Conservation (phyloP, 768 basidiomycete species). For the Phaeotremella fagi region DNA sequence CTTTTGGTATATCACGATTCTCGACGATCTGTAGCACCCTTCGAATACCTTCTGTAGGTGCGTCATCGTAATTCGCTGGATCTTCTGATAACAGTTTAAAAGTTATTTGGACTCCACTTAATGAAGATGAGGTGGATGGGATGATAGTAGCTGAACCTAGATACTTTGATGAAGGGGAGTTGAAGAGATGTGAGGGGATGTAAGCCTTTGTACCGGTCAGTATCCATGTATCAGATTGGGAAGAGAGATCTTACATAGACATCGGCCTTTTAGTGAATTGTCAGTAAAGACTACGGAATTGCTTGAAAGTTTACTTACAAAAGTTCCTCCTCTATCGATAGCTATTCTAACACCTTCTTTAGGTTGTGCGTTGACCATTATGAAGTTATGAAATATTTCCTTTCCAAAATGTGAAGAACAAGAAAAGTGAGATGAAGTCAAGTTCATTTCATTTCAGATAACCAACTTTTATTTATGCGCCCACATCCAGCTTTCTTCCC, state of each 20-base stretch:
- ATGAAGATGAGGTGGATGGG: slow-evolving; percentile 4
- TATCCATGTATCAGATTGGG: neutral
- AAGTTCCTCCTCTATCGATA: slow-evolving; percentile 63
- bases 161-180: slow-evolving; percentile 3
- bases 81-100: slow-evolving; percentile 38
- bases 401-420: no score
- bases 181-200: slow-evolving; percentile 14
- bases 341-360: slow-evolving; percentile 11
- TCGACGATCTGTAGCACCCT: slow-evolving; percentile 29
- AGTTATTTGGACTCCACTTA: slow-evolving; percentile 19
- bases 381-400: neutral
- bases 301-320: no score
- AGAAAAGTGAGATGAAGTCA: no score
- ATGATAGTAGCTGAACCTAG: slow-evolving; percentile 30
- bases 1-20: slow-evolving; percentile 12
- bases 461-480: no score
- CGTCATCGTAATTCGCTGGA: slow-evolving; percentile 25
- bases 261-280: no score
- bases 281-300: no score
- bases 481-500: no score
- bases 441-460: no score
- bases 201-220: slow-evolving; percentile 34
- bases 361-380: neutral
- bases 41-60: slow-evolving; percentile 30
- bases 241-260: neutral